Conservation (phyloP, 345 rosid genomes). For the Hypericum androsaemum region DNA sequence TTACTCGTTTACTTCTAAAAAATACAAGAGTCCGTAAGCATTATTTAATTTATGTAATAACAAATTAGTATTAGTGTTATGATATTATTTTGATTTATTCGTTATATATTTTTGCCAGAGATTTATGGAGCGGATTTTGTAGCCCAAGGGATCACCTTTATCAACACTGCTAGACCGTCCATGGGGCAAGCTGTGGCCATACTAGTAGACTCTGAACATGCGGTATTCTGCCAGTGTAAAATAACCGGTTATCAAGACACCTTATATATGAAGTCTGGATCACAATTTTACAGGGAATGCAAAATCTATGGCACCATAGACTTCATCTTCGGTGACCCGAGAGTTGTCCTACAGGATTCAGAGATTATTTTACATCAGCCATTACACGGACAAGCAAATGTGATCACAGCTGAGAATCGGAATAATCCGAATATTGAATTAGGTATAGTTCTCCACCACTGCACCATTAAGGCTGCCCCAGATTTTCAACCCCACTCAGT, state of each 20-base stretch:
- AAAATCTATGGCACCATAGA: background rate
- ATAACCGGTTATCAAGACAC: conserved; percentile 1
- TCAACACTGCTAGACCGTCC: background rate
- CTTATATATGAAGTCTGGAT: background rate
- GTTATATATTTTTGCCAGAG: no score
- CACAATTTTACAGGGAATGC: conserved; percentile 2
- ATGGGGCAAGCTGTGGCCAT: background rate
- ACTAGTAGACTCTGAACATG: background rate
- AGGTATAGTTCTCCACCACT: background rate
- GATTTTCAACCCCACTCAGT: no score
- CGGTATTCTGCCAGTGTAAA: background rate
- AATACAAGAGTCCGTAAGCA: no score
- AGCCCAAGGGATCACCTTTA: no score
- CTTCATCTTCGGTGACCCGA: background rate
- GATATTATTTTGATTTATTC: no score
- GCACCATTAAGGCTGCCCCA: no score
- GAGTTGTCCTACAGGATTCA: background rate
- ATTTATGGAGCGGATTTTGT: background rate
- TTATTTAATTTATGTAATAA: no score
- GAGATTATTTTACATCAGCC: background rate
- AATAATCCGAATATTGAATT: no score
- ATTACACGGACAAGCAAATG: background rate
- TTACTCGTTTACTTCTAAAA: no score
- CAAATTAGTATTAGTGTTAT: no score
- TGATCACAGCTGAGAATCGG: background rate